phyloP scores from a whole-genome alignment of 371 early-diverging fungal species.

The Lichtheimia hyalospora region DNA sequence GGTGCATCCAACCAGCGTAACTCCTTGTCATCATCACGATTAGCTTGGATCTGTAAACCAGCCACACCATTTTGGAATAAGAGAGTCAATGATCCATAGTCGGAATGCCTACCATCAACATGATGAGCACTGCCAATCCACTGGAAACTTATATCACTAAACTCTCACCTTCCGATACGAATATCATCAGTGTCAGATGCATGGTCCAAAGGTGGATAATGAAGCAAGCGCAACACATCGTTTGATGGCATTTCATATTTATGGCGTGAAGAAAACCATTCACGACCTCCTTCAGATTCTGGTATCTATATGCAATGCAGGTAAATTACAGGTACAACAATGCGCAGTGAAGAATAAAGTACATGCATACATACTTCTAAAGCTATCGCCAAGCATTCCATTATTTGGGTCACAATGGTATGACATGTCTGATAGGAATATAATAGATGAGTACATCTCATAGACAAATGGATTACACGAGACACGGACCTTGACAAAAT shows the following conservation, averaged over 20 bases:
- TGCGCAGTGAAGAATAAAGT: too few relatives aligned
- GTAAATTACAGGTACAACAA: too few relatives aligned
- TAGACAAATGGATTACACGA: neutral
- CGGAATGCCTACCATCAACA: constrained; percentile 37
- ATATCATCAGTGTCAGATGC: constrained; percentile 25
- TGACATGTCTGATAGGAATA: constrained; percentile 14
- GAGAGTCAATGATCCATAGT: constrained; percentile 65
- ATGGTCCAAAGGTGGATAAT: constrained; percentile 42
- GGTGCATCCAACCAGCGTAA: constrained; percentile 54
- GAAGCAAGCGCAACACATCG: constrained; percentile 47
- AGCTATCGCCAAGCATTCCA: constrained; percentile 18
- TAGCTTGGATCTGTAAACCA: constrained; percentile 59
- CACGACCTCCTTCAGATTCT: constrained; percentile 39
- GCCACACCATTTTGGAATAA: constrained; percentile 60
- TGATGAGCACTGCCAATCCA: too few relatives aligned
- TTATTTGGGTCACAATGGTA: constrained; percentile 14
- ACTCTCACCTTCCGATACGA: constrained; percentile 50
- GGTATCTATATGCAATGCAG: constrained; percentile 27
- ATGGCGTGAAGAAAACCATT: constrained; percentile 48
- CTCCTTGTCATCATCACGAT: constrained; percentile 17
- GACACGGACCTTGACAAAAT: constrained; percentile 16
- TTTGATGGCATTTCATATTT: constrained; percentile 41
- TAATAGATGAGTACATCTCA: neutral
- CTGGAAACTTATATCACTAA: neutral
- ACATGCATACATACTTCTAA: constrained; percentile 23